These are phyloP conservation scores for Plantago ovata DNA, from an alignment of 257 asterid species.

Conservation along the genomic window DNA sequence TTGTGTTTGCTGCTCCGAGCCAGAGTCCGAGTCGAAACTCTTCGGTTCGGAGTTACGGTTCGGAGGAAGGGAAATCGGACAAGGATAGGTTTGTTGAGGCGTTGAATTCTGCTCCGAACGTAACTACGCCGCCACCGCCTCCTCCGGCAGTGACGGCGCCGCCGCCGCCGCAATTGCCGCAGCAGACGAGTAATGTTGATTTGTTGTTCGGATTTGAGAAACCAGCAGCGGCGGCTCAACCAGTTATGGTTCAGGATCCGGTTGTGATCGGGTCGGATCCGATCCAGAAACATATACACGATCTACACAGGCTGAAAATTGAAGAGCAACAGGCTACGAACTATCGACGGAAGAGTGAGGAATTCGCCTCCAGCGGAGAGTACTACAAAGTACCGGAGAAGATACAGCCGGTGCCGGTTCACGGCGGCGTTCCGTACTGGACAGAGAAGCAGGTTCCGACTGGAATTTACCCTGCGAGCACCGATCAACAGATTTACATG, in stretches of 20 bases:
- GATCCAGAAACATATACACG: slow-evolving; percentile 94
- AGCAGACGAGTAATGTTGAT: slow-evolving; percentile 44
- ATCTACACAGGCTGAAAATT: slow-evolving; percentile 73
- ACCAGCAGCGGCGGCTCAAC: slow-evolving; percentile 29
- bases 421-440: slow-evolving; percentile 54
- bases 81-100: slow-evolving; percentile 96
- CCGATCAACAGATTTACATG: slow-evolving; percentile 76
- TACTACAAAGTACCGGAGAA: slow-evolving; percentile 61
- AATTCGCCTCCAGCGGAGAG: slow-evolving; percentile 49
- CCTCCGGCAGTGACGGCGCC: slow-evolving; percentile 19
- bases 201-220: slow-evolving; percentile 74
- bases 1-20: slow-evolving; percentile 39
- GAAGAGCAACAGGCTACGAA: slow-evolving; percentile 63
- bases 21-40: slow-evolving; percentile 35
- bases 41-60: slow-evolving; percentile 58
- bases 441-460: slow-evolving; percentile 50
- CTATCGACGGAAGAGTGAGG: slow-evolving; percentile 57
- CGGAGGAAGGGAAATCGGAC: slow-evolving; percentile 75
- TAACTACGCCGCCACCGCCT: slow-evolving; percentile 34
- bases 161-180: slow-evolving; percentile 28
- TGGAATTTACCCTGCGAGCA: slow-evolving; percentile 33
- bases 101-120: slow-evolving; percentile 74
- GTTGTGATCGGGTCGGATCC: slow-evolving; percentile 47
- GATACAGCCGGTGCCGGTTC: slow-evolving; percentile 31
- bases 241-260: slow-evolving; percentile 29